Base-by-base conservation (phyloP, 2,329 filamentous ascomycete species). In the Colletotrichum agaves region DNA sequence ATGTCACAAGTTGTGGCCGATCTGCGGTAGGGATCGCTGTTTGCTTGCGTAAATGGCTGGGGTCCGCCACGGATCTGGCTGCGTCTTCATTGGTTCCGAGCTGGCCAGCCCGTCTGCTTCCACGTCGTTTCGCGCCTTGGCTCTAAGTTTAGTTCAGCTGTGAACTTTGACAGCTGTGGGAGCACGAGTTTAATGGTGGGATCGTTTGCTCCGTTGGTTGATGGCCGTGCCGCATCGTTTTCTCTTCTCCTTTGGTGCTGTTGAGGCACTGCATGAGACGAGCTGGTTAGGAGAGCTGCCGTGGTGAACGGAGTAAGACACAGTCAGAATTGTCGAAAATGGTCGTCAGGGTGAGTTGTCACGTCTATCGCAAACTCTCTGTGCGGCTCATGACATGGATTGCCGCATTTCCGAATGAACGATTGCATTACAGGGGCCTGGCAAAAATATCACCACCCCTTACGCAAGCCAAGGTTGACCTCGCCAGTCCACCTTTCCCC, bases 31-130 rank as follows among this genome's bases (percentile, higher is more conserved):
- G 61, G 64, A 67, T 67, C 61, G 64, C 64, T 47, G 6, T 47
- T 23, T 68, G 65, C 46, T 68, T 68, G 65, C 65, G 65, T 68
- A 55, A 39, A 68, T 55, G 61, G 61, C 65, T 68, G 61, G 46
- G 47, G 61, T 41, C 13, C 52, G 41, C 41, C 57, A 35, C 50
- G 27, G 19, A 21, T 31, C 41, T 60, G 33, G 61, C 55, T 23
- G 47, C 55, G 27, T 60, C 11, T 27, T 35, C 31, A 49, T 64
- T 66, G 43, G 41, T 8, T 35, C 31, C 19, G 12, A 15, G 43
- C 35, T 56, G 43, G 63, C 59, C 19, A 19, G n/a, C 15, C 44
- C 23, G 15, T 37, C 59, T 21, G 58, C 39, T 62, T 61, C 58
- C 58, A 61, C 37, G n/a, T 8, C 46, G 19, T 21, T 19, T 39